A percentile compares a stretch with the other conserved stretches of the same genome.
phyloP scores from a whole-genome alignment of 2,329 filamentous ascomycete genomes.

The Anthostomella pinea region DNA sequence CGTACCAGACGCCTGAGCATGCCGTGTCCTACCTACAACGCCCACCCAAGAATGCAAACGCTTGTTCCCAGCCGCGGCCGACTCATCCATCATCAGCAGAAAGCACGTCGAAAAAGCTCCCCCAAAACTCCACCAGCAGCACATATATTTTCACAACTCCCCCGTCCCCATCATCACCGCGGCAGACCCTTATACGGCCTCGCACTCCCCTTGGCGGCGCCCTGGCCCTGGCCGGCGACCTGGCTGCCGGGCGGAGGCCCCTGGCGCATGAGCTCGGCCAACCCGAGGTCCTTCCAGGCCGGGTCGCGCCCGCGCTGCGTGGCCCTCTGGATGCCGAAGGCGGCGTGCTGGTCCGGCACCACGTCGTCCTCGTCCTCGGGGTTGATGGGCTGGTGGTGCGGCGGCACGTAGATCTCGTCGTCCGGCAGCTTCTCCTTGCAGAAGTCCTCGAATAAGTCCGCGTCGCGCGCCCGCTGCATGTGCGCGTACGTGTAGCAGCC shows the following conservation, averaged over 20 bases:
- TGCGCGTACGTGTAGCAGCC: slow-evolving; percentile 72
- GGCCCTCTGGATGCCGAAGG: slow-evolving; percentile 80
- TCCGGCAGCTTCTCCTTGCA: slow-evolving; percentile 67
- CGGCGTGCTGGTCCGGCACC: slow-evolving; percentile 83
- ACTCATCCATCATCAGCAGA: too few relatives aligned
- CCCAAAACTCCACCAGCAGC: background rate
- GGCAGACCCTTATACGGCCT: slow-evolving; percentile 32
- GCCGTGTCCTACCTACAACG: too few relatives aligned
- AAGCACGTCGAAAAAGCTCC: too few relatives aligned
- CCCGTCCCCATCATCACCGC: slow-evolving; percentile 24
- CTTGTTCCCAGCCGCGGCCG: too few relatives aligned
- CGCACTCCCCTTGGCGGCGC: slow-evolving; percentile 10
- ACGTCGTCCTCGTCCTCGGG: slow-evolving; percentile 88
- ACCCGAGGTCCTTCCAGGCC: slow-evolving; percentile 75
- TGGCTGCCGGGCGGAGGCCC: slow-evolving; percentile 43
- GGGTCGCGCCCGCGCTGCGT: slow-evolving; percentile 70
- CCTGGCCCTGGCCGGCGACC: too few relatives aligned
- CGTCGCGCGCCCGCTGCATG: slow-evolving; percentile 68
- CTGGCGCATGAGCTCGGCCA: slow-evolving; percentile 67
- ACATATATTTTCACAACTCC: slow-evolving; percentile 7
- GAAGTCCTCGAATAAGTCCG: slow-evolving; percentile 77
- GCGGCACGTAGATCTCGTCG: slow-evolving; percentile 80
- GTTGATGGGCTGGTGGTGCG: slow-evolving; percentile 76
- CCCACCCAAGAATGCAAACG: too few relatives aligned
- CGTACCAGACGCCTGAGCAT: too few relatives aligned